Conservation (phyloP, 345 rosid species). For the Brassica cretica region DNA sequence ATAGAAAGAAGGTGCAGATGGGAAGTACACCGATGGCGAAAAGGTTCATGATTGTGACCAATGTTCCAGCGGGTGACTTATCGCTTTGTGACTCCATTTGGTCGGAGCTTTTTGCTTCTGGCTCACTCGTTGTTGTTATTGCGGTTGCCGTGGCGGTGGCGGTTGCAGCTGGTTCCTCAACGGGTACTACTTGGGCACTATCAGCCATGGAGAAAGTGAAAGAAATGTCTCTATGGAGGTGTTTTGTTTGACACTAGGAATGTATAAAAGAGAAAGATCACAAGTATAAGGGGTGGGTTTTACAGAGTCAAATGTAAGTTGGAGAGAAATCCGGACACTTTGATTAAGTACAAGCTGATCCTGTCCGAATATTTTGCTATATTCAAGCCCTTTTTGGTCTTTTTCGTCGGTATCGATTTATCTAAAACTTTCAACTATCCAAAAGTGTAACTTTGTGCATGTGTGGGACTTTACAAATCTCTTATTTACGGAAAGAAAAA, state of each 20-base stretch:
- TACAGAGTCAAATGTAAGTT: slow-evolving; percentile 41
- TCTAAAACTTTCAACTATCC: no score
- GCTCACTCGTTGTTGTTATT: slow-evolving; percentile 14
- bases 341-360: slow-evolving; percentile 33
- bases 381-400: slow-evolving; percentile 13
- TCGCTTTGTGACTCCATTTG: slow-evolving; percentile 39
- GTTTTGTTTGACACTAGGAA: background rate
- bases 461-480: no score
- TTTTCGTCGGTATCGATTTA: background rate
- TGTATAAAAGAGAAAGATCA: slow-evolving; percentile 13
- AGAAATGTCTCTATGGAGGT: slow-evolving; percentile 20
- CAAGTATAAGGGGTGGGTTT: slow-evolving; percentile 32
- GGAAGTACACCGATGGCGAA: slow-evolving; percentile 45
- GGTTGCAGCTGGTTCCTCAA: slow-evolving; percentile 23
- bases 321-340: slow-evolving; percentile 30
- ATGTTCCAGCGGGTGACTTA: slow-evolving; percentile 29
- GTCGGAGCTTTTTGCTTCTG: slow-evolving; percentile 21
- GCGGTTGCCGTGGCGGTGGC: slow-evolving; percentile 5
- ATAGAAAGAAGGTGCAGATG: slow-evolving; percentile 50
- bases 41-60: slow-evolving; percentile 21
- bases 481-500: no score
- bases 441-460: no score
- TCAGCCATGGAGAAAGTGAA: slow-evolving; percentile 37
- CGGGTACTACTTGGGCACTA: slow-evolving; percentile 32
- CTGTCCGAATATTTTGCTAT: slow-evolving; percentile 27